phyloP scores from a whole-genome alignment of 495 filamentous ascomycete species.

The Daldinia bambusicola region DNA sequence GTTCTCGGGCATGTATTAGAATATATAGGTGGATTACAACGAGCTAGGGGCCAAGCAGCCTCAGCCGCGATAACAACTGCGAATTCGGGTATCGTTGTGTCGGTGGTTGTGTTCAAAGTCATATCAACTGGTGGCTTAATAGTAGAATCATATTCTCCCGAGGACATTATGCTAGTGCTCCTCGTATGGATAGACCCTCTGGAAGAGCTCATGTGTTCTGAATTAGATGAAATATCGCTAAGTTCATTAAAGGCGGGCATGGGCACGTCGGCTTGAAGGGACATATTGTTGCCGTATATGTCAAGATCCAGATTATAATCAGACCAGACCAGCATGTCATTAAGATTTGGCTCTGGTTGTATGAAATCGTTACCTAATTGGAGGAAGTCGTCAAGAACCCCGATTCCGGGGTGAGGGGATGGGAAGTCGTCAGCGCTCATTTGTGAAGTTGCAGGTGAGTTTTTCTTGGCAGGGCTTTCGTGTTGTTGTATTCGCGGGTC shows the following conservation, averaged over 20 bases:
- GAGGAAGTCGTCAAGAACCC: conserved; percentile 52
- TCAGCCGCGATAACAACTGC: conserved; percentile 64
- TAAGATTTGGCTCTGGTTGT: conserved; percentile 45
- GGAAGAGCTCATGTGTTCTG: conserved; percentile 54
- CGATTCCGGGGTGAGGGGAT: conserved; percentile 49
- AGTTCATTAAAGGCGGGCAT: conserved; percentile 48
- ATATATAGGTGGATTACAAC: conserved; percentile 63
- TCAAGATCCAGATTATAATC: conserved; percentile 52
- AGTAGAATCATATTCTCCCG: conserved; percentile 49
- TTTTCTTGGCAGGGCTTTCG: conserved; percentile 44
- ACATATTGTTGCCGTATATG: conserved; percentile 45
- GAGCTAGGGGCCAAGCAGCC: conserved; percentile 65
- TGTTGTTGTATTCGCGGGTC: conserved; percentile 45
- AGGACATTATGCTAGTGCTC: conserved; percentile 57
- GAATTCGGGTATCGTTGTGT: conserved; percentile 57
- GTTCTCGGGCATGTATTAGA: conserved; percentile 65
- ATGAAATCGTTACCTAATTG: conserved; percentile 46
- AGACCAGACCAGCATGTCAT: conserved; percentile 51
- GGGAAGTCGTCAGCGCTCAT: conserved; percentile 48
- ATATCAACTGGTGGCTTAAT: conserved; percentile 48
- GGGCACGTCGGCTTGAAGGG: conserved; percentile 47
- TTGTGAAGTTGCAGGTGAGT: conserved; percentile 49
- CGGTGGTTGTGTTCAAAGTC: conserved; percentile 33
- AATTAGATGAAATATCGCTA: conserved; percentile 49
- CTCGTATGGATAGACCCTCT: conserved; percentile 58